A percentile compares a stretch with the other conserved stretches of the same genome.
phyloP scores from a whole-genome alignment of 164 flowering plant genomes.

The Magnolia officinalis region DNA sequence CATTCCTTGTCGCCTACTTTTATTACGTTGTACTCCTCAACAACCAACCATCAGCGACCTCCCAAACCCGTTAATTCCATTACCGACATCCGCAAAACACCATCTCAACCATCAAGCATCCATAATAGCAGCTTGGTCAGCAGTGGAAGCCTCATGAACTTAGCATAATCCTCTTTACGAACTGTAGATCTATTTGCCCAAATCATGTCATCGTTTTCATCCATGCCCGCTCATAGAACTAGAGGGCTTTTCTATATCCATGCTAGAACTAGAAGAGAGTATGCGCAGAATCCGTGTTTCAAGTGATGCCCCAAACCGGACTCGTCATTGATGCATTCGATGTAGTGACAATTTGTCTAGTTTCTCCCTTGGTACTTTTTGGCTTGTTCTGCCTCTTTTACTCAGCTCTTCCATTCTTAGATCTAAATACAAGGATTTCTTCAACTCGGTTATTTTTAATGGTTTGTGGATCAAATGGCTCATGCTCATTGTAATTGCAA shows the following conservation, averaged over 20 bases:
- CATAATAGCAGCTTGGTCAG: no score
- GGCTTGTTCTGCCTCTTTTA: constrained; percentile 76
- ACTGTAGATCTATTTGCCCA: no score
- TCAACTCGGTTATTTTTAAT: constrained; percentile 67
- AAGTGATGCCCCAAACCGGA: constrained; percentile 98
- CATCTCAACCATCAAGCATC: no score
- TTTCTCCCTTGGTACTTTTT: constrained; percentile 50
- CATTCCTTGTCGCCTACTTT: no score
- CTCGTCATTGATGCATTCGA: constrained; percentile 88
- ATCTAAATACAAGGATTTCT: constrained; percentile 39
- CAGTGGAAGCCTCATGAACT: no score
- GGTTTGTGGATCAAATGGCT: constrained; percentile 91
- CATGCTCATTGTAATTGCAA: constrained; percentile 48
- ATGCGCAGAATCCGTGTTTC: constrained; percentile 89
- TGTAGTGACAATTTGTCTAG: constrained; percentile 91
- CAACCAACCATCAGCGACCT: no score
- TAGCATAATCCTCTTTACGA: no score
- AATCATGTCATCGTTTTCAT: no score
- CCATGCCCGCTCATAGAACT: background rate
- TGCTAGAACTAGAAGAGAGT: constrained; percentile 82
- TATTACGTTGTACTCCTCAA: no score
- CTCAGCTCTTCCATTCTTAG: constrained; percentile 56
- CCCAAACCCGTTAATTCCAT: no score
- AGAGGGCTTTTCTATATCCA: constrained; percentile 50
- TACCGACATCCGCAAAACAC: no score